phyloP scores from a whole-genome alignment of 768 basidiomycete species.

The Tricholoma sp. region DNA sequence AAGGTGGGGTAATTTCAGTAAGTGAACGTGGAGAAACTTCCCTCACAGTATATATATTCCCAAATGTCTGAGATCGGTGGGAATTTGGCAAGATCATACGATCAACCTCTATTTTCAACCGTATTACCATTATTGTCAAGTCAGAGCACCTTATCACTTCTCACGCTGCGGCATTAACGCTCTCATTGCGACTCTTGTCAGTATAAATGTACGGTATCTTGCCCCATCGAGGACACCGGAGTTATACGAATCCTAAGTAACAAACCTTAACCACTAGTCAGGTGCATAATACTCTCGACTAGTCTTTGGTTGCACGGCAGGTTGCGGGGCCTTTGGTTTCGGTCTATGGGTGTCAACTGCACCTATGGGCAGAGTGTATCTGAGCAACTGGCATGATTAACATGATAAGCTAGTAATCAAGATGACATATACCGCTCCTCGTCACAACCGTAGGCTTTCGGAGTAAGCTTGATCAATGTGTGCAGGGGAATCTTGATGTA shows the following conservation, averaged over 20 bases:
- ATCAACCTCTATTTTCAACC: slow-evolving; percentile 1
- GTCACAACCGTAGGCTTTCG: slow-evolving; percentile 97
- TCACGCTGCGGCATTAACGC: neutral
- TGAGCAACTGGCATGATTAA: slow-evolving; percentile 21
- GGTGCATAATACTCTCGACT: slow-evolving; percentile 42
- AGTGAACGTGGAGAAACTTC: neutral
- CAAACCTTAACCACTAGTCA: neutral
- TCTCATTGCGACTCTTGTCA: no score
- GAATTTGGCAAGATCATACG: slow-evolving; percentile 22
- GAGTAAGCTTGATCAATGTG: slow-evolving; percentile 97
- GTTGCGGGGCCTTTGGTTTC: slow-evolving; percentile 42
- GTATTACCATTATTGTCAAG: neutral
- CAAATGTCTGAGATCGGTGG: slow-evolving; percentile 14
- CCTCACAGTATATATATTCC: slow-evolving; percentile 11
- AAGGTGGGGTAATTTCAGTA: slow-evolving; percentile 5
- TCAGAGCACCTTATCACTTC: neutral
- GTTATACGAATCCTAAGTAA: no score
- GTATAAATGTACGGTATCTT: no score
- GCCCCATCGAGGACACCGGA: no score
- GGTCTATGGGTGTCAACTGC: slow-evolving; percentile 93
- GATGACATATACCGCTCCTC: slow-evolving; percentile 69
- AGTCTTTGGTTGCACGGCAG: slow-evolving; percentile 25
- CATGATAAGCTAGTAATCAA: neutral
- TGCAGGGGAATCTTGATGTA: slow-evolving; percentile 98
- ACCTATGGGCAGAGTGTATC: slow-evolving; percentile 83